phyloP scores from a whole-genome alignment of 805 yeast genomes.

The Wickerhamomyces canadensis region DNA sequence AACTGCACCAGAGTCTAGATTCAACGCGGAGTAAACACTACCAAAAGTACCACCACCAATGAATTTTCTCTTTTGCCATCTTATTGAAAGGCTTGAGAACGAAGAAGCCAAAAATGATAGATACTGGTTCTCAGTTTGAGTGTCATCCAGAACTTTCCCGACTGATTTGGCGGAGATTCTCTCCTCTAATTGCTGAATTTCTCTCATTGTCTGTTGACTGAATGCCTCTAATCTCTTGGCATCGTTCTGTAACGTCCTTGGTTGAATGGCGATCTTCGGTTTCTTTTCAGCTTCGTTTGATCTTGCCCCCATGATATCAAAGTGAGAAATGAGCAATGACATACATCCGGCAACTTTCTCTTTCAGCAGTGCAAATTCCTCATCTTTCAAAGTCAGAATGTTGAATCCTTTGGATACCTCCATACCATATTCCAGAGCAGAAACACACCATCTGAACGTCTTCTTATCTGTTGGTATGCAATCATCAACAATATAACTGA shows the following conservation, averaged over 20 bases:
- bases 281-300: constrained; percentile 58
- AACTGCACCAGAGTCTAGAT: constrained; percentile 90
- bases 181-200: constrained; percentile 60
- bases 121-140: constrained; percentile 82
- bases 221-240: constrained; percentile 50
- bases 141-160: constrained; percentile 86
- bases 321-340: constrained; percentile 89
- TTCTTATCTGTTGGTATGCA: constrained; percentile 88
- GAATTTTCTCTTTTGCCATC: constrained; percentile 95
- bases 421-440: constrained; percentile 94
- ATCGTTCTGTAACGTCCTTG: constrained; percentile 46
- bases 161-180: constrained; percentile 39
- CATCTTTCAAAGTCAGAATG: constrained; percentile 72
- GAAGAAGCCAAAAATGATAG: constrained; percentile 83
- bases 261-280: constrained; percentile 33
- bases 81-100: constrained; percentile 80
- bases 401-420: constrained; percentile 88
- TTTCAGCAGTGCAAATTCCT: constrained; percentile 66
- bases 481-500: constrained; percentile 87
- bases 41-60: constrained; percentile 97
- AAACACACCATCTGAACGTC: constrained; percentile 94
- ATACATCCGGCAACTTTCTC: constrained; percentile 90
- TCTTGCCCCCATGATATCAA: constrained; percentile 97
- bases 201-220: constrained; percentile 62
- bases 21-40: constrained; percentile 84